Evolutionary conservation across 1,284 basidiomycete genomes (phyloP), one percentile per base, ranked within the genome.

Genomic region (Termitomyces sp.): DNA sequence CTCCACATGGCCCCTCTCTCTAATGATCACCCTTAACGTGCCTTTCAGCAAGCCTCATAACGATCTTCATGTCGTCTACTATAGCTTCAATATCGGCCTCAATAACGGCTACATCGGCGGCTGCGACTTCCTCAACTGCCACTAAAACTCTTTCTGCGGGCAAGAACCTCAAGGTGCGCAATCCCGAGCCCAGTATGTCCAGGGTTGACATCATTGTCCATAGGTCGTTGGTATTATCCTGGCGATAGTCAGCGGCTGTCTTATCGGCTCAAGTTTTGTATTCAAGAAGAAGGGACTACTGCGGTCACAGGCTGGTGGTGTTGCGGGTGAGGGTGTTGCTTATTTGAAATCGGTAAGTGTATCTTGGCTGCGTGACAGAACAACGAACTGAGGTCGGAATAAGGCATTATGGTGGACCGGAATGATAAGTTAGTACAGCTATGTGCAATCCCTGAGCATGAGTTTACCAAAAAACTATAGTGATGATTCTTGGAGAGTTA

Each of bases 281-380:
- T 84, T 99, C 78, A 99, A 99, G 83, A 99, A 98, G 81, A 96
- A 92, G 68, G 93, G 92, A 13, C 74, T 94, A 21, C 69, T 90
- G 53, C 77, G 82, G 66, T 83, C 85, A 64, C 86, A 89, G 73
- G 78, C 81, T 62, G 84, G 79, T 64, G 77, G 76, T 74, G 75
- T 74, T 10, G 87, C 92, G 0, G 96, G 96, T 46, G 94, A 98
- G 68, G 95, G 95, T 45, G 93, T 97, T 58, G 92, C 83, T 10
- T 99, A 99, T 73, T 83, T 99, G 68, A 96, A 95, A 73, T 90
- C 85, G 70, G 87, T 89, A 66, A 67, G 87, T 78, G 19, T 21
- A 41, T 50, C 38, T 45, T n/a, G 44, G 21, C n/a, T 40, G 47
- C 39, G 48, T 38, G 39, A 39, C 36, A 46, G 34, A 43, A 53